Base-by-base conservation (phyloP, 1,284 basidiomycete genomes). In the Flammula alnicola region DNA sequence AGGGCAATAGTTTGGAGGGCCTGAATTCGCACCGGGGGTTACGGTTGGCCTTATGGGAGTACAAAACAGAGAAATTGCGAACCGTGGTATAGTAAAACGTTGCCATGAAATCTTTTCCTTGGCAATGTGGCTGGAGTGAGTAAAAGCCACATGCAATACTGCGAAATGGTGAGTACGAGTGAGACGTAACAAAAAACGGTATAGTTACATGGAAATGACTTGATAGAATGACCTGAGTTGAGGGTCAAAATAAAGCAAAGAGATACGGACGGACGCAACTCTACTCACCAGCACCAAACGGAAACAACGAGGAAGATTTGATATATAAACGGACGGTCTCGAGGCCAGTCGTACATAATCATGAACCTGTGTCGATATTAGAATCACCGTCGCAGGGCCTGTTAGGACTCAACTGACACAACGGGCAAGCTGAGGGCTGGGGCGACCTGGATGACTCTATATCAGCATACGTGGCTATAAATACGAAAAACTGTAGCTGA, bases 1-100 rank as follows among this genome's bases (percentile, higher is more conserved):
- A 94, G 67, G 1, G 83, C 89, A 32, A 94, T 82, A 0, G 84
- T 85, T 60, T 90, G 90, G 17, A 90, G 67, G 9, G 83, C 89
- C 55, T 84, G 74, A 39, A n/a, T 35, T 22, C 44, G 16, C 44
- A 32, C n/a, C n/a, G n/a, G n/a, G n/a, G 31, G 23, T 42, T 30
- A 47, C 43, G 33, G 16, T 40, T 31, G 22, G 44, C 7, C 17
- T 11, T n/a, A 41, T 23, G 37, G 8, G 44, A n/a, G n/a, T n/a
- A n/a, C n/a, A 7, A 40, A 52, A 43, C 48, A 40, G 36, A 48
- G 31, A 26, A 20, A 27, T 20, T 27, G 40, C 58, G 32, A 57
- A 68, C 66, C 49, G 68, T 66, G n/a, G 73, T 79, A 57, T 73
- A 90, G 74, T 86, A 90, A 60, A 89, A 86, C 22, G 75, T 72